A percentile compares a stretch with the other conserved stretches of the same genome.
These are phyloP conservation scores for Datisca glomerata DNA, from an alignment of 306 rosid genomes.

Conservation along the genomic window DNA sequence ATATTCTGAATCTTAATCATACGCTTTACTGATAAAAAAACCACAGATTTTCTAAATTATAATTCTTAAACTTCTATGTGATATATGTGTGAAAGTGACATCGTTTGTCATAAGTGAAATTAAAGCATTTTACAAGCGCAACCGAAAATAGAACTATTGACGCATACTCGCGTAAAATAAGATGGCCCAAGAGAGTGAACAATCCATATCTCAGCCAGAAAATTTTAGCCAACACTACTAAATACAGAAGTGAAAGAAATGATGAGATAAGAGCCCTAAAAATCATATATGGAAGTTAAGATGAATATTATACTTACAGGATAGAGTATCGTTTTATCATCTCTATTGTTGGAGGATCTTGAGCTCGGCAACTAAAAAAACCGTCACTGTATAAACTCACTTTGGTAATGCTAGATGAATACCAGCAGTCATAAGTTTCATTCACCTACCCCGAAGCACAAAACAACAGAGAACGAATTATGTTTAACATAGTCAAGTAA, in stretches of 20 bases:
- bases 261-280: neutral
- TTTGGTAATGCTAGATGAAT: conserved; percentile 67
- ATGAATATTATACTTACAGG: conserved; percentile 40
- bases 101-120: too few relatives aligned
- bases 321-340: conserved; percentile 47
- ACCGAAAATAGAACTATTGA: too few relatives aligned
- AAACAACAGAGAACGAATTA: conserved; percentile 13
- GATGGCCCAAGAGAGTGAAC: too few relatives aligned
- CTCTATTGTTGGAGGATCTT: conserved; percentile 53
- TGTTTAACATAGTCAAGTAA: conserved; percentile 7
- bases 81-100: too few relatives aligned
- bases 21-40: too few relatives aligned
- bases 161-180: too few relatives aligned
- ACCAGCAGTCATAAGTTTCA: conserved; percentile 79
- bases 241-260: neutral
- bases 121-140: too few relatives aligned
- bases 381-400: conserved; percentile 59
- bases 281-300: neutral
- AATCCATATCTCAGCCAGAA: too few relatives aligned
- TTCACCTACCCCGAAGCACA: conserved; percentile 46
- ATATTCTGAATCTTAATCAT: too few relatives aligned
- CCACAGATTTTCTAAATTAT: too few relatives aligned
- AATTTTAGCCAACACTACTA: neutral
- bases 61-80: too few relatives aligned
- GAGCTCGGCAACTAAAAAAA: conserved; percentile 64